Evolutionary conservation across 768 basidiomycete genomes (phyloP), one percentile per base, ranked within the genome.

Genomic region (Pisolithus tinctorius): DNA sequence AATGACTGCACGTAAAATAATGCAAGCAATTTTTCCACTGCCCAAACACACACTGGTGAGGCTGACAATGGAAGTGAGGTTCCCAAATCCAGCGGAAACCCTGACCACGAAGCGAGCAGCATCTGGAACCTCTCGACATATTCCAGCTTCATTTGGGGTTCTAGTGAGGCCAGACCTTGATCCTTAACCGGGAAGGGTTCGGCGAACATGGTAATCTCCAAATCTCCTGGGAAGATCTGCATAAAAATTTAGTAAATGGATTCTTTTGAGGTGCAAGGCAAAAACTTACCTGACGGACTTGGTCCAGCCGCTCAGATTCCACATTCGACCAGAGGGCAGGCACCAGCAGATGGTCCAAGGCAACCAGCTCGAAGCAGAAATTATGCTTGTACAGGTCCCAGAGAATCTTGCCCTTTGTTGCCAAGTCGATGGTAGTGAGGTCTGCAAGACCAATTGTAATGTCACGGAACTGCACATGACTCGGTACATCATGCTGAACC

Each of bases 321-420:
- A 7, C 3, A 13, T 14, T 25, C 2, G 13, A 38, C 25, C 37
- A 49, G 4, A 49, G 14, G 10, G 30, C 5, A 1, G 49, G 49
- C 14, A 34, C 10, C 38, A 49, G n/a, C 6, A 8, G 3, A 8
- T 16, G 14, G 26, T 60, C 56, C 4, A 63, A 47, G 11, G 60
- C 49, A 4, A 56, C n/a, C 2, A 63, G 43, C 29, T 63, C 54
- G 26, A 55, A 58, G 1, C 42, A 4, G 36, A 63, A 63, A 25
- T 58, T 58, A 9, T 55, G 51, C 23, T 63, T 47, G 1, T 50
- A 42, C 1, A 61, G 38, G 20, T 59, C 54, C 61, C 58, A 63
- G 7, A 61, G 25, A 23, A 63, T 52, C 42, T 49, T 48, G 10
- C 47, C 23, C 7, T 11, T 25, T 10, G 36, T 47, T 2, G 16